Base-by-base conservation (phyloP, 2,329 filamentous ascomycete species). In the Plenodomus tracheiphilus region DNA sequence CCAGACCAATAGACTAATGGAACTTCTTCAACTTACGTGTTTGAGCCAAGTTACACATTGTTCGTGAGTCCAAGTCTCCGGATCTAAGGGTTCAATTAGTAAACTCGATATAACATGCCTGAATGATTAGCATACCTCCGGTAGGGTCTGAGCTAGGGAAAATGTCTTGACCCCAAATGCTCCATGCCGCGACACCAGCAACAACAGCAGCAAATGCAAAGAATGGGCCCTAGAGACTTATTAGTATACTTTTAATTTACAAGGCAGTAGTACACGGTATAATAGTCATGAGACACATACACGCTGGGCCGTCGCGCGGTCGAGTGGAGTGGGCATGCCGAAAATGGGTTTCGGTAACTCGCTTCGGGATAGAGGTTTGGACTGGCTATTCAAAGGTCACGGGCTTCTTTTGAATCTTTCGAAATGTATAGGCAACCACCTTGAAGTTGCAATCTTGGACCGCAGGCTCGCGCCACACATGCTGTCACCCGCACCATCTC, bases 121-220 rank as follows among this genome's bases (percentile, higher is more conserved):
- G n/a, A n/a, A n/a, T n/a, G n/a, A n/a, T n/a, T n/a, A n/a, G n/a
- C n/a, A n/a, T 84, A 77, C 90, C 81, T 51, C 91, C 91, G 21
- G 78, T 89, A n/a, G 92, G 91, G 68, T 96, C 91, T 57, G 85
- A 78, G 3, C 82, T 73, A 1, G 92, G 92, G 64, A 97, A 96
- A 65, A 97, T 82, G 55, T 93, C 90, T 44, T 84, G 81, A 47
- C 91, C 91, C 86, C 88, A 95, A 62, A 97, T 93, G 16, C 84
- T 82, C 87, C 88, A 96, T 36, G 84, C 85, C 15, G 91, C 88
- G 2, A 88, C 91, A 2, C 88, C 90, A 6, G 89, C 88, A 13
- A 97, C 82, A 43, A 95, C 81, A 9, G 88, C 89, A 4, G 88
- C 85, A 68, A 97, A 97, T 16, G 66, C 70, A 39, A 74, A 69